Evolutionary conservation across 2,329 filamentous ascomycete genomes (phyloP).

Genomic region (Aspergillus aculeatinus): DNA sequence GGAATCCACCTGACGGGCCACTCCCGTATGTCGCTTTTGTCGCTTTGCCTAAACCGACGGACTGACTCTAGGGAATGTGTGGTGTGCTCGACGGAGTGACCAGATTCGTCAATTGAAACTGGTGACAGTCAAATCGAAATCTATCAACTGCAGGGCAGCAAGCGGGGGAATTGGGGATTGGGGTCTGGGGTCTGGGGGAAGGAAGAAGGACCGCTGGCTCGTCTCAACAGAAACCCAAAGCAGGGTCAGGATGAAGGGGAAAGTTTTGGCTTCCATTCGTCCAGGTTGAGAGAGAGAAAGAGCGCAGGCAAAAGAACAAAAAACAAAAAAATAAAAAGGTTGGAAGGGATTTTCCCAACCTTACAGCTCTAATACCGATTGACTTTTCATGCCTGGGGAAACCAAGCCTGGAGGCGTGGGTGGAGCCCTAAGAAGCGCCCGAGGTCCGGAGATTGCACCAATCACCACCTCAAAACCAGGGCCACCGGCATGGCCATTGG

Average conservation of each 20-base stretch:
- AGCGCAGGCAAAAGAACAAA: too few relatives aligned
- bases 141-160: neutral
- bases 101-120: neutral
- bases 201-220: neutral
- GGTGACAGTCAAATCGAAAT: neutral
- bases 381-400: conserved; percentile 7
- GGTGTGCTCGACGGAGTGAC: neutral
- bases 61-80: neutral
- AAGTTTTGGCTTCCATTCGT: conserved; percentile 1
- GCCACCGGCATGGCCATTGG: neutral
- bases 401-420: neutral
- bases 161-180: neutral
- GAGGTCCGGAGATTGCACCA: conserved; percentile 4
- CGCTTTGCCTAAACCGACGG: neutral
- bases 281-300: neutral
- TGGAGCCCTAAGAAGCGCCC: neutral
- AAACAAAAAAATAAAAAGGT: neutral
- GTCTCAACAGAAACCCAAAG: neutral
- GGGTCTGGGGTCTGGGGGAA: neutral
- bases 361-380: conserved; percentile 4
- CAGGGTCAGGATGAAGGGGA: conserved; percentile 1
- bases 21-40: conserved; percentile 1
- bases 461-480: neutral
- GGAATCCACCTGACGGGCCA: conserved; percentile 12
- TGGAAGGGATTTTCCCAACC: neutral